Conservation (phyloP, 495 filamentous ascomycete species). For the Aspergillus egyptiacus region DNA sequence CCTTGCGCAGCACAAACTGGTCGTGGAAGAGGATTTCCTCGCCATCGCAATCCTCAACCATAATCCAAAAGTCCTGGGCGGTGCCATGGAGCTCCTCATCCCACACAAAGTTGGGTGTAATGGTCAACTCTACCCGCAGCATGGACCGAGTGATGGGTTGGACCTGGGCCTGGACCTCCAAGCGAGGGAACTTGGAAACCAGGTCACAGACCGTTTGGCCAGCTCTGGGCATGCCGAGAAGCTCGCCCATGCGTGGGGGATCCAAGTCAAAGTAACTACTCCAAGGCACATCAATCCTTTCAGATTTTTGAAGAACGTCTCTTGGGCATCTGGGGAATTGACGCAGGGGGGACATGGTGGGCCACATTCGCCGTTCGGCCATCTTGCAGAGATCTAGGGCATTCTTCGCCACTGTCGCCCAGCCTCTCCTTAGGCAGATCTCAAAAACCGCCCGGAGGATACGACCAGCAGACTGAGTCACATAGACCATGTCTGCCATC, state of each 20-base stretch:
- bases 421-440: slow-evolving; percentile 92
- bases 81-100: slow-evolving; percentile 81
- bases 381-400: slow-evolving; percentile 96
- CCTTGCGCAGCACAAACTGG: slow-evolving; percentile 82
- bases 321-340: slow-evolving; percentile 78
- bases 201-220: slow-evolving; percentile 79
- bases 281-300: slow-evolving; percentile 93
- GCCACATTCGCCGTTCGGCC: slow-evolving; percentile 99
- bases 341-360: slow-evolving; percentile 90
- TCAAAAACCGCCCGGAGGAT: slow-evolving; percentile 95
- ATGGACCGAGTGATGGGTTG: slow-evolving; percentile 94
- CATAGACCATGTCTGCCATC: slow-evolving; percentile 98
- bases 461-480: slow-evolving; percentile 95
- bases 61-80: slow-evolving; percentile 91
- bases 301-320: slow-evolving; percentile 86
- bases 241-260: slow-evolving; percentile 92
- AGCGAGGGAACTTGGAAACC: slow-evolving; percentile 85
- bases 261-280: slow-evolving; percentile 91
- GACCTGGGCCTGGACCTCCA: slow-evolving; percentile 86
- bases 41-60: slow-evolving; percentile 96
- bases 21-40: slow-evolving; percentile 96
- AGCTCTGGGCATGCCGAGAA: slow-evolving; percentile 86
- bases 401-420: slow-evolving; percentile 87
- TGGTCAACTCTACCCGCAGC: slow-evolving; percentile 88
- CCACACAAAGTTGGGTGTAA: slow-evolving; percentile 95